Evolutionary conservation across 768 basidiomycete species (phyloP).

Genomic region (Mycena pura): DNA sequence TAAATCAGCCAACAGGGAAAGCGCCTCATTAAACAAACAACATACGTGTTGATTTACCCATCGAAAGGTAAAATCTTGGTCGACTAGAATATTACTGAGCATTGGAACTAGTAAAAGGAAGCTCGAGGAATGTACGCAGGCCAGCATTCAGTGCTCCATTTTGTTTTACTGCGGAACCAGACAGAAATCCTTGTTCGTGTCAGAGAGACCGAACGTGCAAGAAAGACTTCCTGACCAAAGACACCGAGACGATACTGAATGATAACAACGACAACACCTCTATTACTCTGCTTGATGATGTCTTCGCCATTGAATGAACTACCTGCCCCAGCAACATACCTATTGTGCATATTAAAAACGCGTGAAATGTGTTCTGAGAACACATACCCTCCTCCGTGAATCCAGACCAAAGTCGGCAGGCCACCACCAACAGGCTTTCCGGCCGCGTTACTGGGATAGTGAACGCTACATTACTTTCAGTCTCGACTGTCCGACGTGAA

Average conservation of each 20-base stretch:
- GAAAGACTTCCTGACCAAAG: conserved; percentile 30
- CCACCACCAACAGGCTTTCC: conserved; percentile 28
- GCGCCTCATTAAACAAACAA: background rate
- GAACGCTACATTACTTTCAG: conserved; percentile 43
- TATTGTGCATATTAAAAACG: conserved; percentile 37
- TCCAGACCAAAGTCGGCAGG: conserved; percentile 50
- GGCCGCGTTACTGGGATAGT: conserved; percentile 39
- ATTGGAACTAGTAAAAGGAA: background rate
- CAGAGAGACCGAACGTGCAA: background rate
- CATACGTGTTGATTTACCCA: conserved; percentile 39
- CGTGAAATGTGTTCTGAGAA: background rate
- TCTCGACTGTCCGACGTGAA: too few species aligned
- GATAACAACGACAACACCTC: conserved; percentile 43
- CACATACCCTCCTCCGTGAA: conserved; percentile 43
- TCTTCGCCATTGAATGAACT: conserved; percentile 39
- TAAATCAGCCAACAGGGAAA: background rate
- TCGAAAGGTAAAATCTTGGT: conserved; percentile 35
- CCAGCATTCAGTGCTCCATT: conserved; percentile 37
- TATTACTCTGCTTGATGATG: conserved; percentile 41
- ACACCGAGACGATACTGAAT: conserved; percentile 53
- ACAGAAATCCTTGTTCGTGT: conserved; percentile 31
- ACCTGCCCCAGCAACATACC: conserved; percentile 40
- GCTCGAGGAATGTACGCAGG: conserved; percentile 28
- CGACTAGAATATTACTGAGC: conserved; percentile 23
- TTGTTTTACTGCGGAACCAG: conserved; percentile 32